phyloP scores from a whole-genome alignment of 169 alveolate species.

The Cryptosporidium ubiquitum region DNA sequence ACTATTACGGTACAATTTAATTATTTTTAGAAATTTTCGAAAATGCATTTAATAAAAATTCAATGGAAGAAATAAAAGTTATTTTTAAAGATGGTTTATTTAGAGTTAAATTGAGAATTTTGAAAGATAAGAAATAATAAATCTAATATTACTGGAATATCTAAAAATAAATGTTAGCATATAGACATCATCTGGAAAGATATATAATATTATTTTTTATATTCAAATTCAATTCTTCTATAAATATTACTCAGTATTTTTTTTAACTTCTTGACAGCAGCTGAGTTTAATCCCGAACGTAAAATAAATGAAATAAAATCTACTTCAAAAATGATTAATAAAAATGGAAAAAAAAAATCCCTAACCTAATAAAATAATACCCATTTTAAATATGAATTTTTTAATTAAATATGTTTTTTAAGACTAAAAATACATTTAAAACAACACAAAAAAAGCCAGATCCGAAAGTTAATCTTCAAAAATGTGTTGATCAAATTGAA shows the following conservation, averaged over 20 bases:
- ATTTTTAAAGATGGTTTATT: not conserved
- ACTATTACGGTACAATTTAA: not conserved
- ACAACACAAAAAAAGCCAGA: not conserved
- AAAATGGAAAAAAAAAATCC: not conserved
- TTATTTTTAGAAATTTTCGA: not conserved
- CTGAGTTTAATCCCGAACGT: conserved; percentile 27
- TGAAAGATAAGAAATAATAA: not conserved
- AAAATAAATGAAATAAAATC: not conserved
- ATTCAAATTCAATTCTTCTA: not conserved
- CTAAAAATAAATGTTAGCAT: not conserved
- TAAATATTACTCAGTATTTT: not conserved
- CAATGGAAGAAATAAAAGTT: not conserved
- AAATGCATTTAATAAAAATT: not conserved
- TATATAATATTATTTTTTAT: too few relatives aligned
- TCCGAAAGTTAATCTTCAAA: not conserved
- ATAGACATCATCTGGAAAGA: not conserved
- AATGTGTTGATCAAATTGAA: not conserved
- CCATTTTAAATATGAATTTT: not conserved
- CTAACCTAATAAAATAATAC: not conserved
- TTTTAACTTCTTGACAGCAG: not conserved
- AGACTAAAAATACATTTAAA: not conserved
- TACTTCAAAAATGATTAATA: not conserved
- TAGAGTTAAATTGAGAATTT: not conserved
- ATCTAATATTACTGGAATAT: too few relatives aligned
- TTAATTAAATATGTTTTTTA: not conserved